Percentiles rank a stretch among this genome's conserved stretches.
These are phyloP conservation scores for Candida sanyaensis DNA, from an alignment of 1,139 yeast species.

Conservation along the genomic window DNA sequence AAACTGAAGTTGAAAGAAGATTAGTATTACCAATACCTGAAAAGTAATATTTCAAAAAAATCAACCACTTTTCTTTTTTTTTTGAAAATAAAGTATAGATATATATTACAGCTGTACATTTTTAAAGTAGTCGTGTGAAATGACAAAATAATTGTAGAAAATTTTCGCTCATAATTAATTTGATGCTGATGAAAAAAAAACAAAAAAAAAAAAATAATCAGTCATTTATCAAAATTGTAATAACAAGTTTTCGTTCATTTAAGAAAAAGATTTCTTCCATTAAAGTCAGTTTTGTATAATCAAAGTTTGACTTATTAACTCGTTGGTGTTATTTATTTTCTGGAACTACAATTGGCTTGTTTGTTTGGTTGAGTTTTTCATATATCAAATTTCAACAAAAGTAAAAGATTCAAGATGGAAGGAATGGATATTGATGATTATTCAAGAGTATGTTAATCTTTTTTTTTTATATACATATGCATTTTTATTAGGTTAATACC, in stretches of 20 bases:
- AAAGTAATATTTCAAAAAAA: conserved; percentile 17
- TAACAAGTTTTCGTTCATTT: too few species aligned
- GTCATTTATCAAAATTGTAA: too few species aligned
- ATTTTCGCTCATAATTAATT: neutral
- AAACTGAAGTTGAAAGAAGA: conserved; percentile 87
- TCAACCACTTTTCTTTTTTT: too few species aligned
- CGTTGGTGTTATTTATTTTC: too few species aligned
- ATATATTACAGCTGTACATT: neutral
- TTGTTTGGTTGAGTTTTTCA: too few species aligned
- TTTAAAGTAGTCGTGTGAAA: neutral
- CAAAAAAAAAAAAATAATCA: neutral
- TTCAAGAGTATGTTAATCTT: conserved; percentile 46
- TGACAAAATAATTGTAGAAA: neutral
- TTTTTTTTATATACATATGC: neutral
- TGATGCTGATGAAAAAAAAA: neutral
- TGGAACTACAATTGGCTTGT: too few species aligned
- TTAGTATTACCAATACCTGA: conserved; percentile 78
- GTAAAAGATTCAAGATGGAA: conserved; percentile 31
- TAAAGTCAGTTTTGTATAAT: too few species aligned
- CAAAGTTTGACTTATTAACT: too few species aligned
- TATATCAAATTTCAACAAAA: neutral
- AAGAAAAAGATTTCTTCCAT: too few species aligned
- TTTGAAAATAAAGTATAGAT: too few species aligned
- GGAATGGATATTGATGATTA: conserved; percentile 59
- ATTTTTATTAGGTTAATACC: neutral